Conservation (phyloP, 2,329 filamentous ascomycete species). For the Pleoardoris graminearum region DNA sequence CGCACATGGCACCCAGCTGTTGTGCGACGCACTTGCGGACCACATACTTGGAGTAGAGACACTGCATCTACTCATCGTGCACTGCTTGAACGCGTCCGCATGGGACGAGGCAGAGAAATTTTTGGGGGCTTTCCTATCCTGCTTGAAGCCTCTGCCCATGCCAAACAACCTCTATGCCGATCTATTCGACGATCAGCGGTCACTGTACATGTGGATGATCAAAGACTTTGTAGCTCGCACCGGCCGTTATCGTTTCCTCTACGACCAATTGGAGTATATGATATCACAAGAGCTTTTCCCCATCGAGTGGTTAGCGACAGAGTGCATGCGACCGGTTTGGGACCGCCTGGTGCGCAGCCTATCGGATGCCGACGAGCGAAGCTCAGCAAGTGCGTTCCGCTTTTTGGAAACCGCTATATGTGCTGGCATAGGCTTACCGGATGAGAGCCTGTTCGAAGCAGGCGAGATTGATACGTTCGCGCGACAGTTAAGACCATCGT, state of each 20-base stretch:
- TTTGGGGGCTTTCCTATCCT: constrained; percentile 31
- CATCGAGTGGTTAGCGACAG: constrained; percentile 46
- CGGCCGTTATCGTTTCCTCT: constrained; percentile 38
- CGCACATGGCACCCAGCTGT: constrained; percentile 45
- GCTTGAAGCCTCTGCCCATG: constrained; percentile 26
- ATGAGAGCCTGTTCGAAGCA: constrained; percentile 27
- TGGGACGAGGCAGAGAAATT: constrained; percentile 43
- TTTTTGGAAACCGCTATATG: constrained; percentile 37
- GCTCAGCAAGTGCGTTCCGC: constrained; percentile 27
- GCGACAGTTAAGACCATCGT: constrained; percentile 29
- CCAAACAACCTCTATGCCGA: constrained; percentile 32
- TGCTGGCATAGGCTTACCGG: constrained; percentile 34
- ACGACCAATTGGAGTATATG: constrained; percentile 40
- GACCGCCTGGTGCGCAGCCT: constrained; percentile 38
- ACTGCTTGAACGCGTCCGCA: constrained; percentile 36
- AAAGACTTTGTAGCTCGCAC: constrained; percentile 33
- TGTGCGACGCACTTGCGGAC: constrained; percentile 44
- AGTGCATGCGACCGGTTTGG: constrained; percentile 41
- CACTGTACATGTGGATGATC: constrained; percentile 31
- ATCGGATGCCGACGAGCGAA: constrained; percentile 33
- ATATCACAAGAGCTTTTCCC: constrained; percentile 40
- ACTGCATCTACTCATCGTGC: constrained; percentile 29
- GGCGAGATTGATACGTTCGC: constrained; percentile 20
- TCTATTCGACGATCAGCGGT: constrained; percentile 32
- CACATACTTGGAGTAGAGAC: constrained; percentile 31